Evolutionary conservation across 2,329 filamentous ascomycete genomes (phyloP).

Genomic region (Aureobasidium subglaciale): DNA sequence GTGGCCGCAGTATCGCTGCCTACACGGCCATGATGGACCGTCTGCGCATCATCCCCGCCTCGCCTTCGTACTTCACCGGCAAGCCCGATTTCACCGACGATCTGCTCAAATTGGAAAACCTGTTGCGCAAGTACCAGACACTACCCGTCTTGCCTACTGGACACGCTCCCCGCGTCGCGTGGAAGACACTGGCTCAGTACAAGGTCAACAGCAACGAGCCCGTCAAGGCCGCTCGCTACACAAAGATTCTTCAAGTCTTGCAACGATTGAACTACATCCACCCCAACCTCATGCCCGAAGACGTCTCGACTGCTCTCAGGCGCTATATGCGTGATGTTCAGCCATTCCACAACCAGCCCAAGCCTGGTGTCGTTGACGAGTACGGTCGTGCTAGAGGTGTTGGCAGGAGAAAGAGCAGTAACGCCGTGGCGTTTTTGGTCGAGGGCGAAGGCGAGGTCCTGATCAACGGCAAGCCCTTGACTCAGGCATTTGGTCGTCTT

Average conservation of each 20-base stretch:
- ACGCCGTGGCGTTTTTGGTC: conserved; percentile 78
- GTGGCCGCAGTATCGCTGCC: conserved; percentile 13
- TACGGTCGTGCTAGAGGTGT: conserved; percentile 72
- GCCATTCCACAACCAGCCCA: conserved; percentile 57
- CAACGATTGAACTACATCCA: conserved; percentile 81
- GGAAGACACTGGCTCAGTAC: conserved; percentile 74
- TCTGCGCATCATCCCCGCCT: conserved; percentile 70
- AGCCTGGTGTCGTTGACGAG: conserved; percentile 61
- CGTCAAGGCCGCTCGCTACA: conserved; percentile 71
- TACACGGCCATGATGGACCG: conserved; percentile 25
- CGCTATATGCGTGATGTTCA: conserved; percentile 71
- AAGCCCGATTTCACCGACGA: conserved; percentile 81
- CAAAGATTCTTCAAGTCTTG: conserved; percentile 65
- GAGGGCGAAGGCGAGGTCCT: conserved; percentile 87
- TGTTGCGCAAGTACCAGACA: conserved; percentile 64
- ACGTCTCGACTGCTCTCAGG: conserved; percentile 58
- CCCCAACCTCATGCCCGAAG: conserved; percentile 63
- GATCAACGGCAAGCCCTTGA: conserved; percentile 82
- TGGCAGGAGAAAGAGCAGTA: conserved; percentile 80
- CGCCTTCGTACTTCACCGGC: conserved; percentile 91
- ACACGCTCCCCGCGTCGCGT: conserved; percentile 67
- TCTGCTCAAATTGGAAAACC: conserved; percentile 63
- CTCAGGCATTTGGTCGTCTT: conserved; percentile 73
- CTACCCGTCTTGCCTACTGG: conserved; percentile 62
- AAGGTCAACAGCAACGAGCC: conserved; percentile 62